Base-by-base conservation (phyloP, 2,329 filamentous ascomycete genomes). In the Phialophora macrospora region DNA sequence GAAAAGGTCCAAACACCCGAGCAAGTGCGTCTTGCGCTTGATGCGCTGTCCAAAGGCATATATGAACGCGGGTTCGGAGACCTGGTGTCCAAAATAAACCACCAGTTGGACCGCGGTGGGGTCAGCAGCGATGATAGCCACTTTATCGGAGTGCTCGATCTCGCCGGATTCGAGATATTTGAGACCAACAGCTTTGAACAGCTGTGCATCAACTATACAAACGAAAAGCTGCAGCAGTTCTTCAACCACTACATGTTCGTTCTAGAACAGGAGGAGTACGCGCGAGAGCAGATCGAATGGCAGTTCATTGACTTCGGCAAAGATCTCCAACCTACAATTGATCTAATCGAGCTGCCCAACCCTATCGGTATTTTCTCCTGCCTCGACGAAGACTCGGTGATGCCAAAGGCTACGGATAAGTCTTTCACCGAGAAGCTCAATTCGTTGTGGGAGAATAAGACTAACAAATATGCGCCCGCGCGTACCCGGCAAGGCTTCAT, bases 201-300 rank as follows among this genome's bases (percentile, higher is more conserved):
- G 78, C 85, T 99, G 5, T 99, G 95, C 82, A 99, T 99, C 84
- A 99, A 99, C 79, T 99, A 99, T 79, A 98, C 96, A 68, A 99
- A 99, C 79, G 95, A 99, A 78, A 99, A 97, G 78, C 87, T 99
- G 6, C 95, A 99, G 75, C 95, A 99, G 72, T 99, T 99, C 78
- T 99, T 99, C 85, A 99, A 99, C 74, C 95, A 99, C 76, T 96
- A 99, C 81, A 99, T 99, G 95, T 99, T 99, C 75, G 95, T 99
- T 9, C 83, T 99, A 7, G 95, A 99, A 76, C 95, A 99, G 75
- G 95, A 99, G 77, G 95, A 99, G 77, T 99, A 99, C 77, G 93
- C 95, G 8, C 85, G 94, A 55, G 95, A 99, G 76, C 92, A 97
- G 77, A 99, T 99, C 72, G 95, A 99, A 79, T 99, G 95, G 95